Evolutionary conservation across 345 rosid genomes (phyloP).

Genomic region (Bruguiera parviflora): DNA sequence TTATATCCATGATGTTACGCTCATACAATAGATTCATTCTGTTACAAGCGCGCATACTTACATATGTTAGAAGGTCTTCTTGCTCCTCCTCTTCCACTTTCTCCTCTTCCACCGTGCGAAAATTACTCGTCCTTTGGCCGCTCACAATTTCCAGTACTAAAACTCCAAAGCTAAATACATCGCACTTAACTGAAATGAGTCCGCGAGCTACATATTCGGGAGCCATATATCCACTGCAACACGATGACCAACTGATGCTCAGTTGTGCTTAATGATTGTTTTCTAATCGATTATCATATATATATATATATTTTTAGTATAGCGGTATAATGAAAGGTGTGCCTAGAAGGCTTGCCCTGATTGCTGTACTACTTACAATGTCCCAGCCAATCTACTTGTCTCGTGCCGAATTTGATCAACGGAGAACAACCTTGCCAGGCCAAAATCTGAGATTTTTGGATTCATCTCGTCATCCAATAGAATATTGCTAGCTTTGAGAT

Average conservation of each 20-base stretch:
- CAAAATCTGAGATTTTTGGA: conserved; percentile 36
- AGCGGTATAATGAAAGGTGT: background rate
- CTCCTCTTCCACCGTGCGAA: background rate
- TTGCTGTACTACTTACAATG: conserved; percentile 22
- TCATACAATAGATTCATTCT: background rate
- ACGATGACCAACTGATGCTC: background rate
- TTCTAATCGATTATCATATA: no score
- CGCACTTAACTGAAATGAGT: conserved; percentile 34
- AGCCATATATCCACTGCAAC: conserved; percentile 44
- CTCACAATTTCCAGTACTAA: conserved; percentile 28
- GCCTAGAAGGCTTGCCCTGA: background rate
- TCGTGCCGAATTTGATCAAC: conserved; percentile 16
- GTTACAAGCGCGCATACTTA: conserved; percentile 14
- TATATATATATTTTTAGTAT: no score
- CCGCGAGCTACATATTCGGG: conserved; percentile 36
- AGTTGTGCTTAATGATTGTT: background rate
- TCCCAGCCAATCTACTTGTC: conserved; percentile 21
- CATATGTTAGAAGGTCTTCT: conserved; percentile 24
- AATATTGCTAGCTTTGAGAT: conserved; percentile 33
- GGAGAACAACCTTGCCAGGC: conserved; percentile 21
- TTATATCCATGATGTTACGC: no score
- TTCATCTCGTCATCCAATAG: conserved; percentile 23
- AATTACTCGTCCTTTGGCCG: conserved; percentile 18
- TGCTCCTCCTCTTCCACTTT: conserved; percentile 6
- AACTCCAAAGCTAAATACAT: conserved; percentile 41